Evolutionary conservation across 2,329 filamentous ascomycete species (phyloP).

Genomic region (Fusarium humuli): DNA sequence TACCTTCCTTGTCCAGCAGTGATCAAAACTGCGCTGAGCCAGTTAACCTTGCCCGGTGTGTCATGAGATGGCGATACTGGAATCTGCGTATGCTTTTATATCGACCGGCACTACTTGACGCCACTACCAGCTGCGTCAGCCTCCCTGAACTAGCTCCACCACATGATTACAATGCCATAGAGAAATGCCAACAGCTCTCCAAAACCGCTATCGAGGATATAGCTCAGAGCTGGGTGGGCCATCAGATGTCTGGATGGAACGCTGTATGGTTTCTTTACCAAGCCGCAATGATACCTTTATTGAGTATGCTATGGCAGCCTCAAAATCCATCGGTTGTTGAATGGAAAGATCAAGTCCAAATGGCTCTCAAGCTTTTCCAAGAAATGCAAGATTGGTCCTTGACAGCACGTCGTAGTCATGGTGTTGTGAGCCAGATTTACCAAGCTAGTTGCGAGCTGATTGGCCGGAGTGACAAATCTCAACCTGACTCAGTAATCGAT

Average conservation of each 20-base stretch:
- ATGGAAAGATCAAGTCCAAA: not conserved
- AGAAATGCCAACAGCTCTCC: slow-evolving; percentile 9
- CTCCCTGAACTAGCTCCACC: too few species aligned
- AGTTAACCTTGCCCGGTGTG: slow-evolving; percentile 3
- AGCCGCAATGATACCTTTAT: slow-evolving; percentile 3
- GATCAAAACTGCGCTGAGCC: not conserved
- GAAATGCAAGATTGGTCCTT: slow-evolving; percentile 8
- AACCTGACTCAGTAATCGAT: not conserved
- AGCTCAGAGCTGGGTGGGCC: not conserved
- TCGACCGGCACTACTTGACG: not conserved
- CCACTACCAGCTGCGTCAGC: not conserved
- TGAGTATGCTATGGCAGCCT: slow-evolving; percentile 6
- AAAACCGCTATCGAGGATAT: not conserved
- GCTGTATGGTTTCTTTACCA: slow-evolving; percentile 17
- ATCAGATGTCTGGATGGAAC: slow-evolving; percentile 18
- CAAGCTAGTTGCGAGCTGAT: not conserved
- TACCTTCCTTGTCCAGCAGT: not conserved
- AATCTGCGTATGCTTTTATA: slow-evolving; percentile 15
- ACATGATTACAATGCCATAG: not conserved
- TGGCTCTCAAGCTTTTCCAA: not conserved
- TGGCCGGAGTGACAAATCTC: not conserved
- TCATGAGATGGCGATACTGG: slow-evolving; percentile 15
- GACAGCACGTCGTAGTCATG: not conserved
- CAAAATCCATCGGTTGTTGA: not conserved
- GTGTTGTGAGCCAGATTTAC: slow-evolving; percentile 7